Conservation (phyloP, 208 protist genomes). For the Acanthamoeba sp. region DNA sequence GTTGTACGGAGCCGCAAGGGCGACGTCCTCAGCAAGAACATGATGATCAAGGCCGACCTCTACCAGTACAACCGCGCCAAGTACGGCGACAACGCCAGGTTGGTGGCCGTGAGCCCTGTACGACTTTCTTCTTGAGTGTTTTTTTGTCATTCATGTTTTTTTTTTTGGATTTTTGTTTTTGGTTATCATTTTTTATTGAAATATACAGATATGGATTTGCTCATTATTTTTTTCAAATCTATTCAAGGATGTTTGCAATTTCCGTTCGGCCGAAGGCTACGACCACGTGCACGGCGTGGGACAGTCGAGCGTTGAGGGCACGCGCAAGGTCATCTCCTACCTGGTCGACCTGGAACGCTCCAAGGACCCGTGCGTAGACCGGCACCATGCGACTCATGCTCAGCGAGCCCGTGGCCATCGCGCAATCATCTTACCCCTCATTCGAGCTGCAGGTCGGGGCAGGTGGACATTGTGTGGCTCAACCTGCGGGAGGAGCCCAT, state of each 20-base stretch:
- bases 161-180: not conserved
- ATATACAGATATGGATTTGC: not conserved
- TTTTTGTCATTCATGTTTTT: too few relatives aligned
- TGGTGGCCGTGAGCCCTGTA: not conserved
- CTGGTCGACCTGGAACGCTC: not conserved
- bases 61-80: slow-evolving; percentile 35
- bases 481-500: slow-evolving; percentile 86
- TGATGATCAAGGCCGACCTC: slow-evolving; percentile 69
- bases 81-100: not conserved
- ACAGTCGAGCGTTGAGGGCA: slow-evolving; percentile 38
- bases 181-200: too few relatives aligned
- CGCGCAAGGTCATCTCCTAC: slow-evolving; percentile 31
- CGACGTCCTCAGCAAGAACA: slow-evolving; percentile 74
- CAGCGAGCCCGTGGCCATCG: too few relatives aligned
- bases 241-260: slow-evolving; percentile 29
- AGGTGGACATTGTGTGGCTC: slow-evolving; percentile 76
- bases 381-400: too few relatives aligned
- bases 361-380: slow-evolving; percentile 35
- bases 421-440: not conserved
- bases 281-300: slow-evolving; percentile 17
- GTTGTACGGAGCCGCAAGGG: slow-evolving; percentile 50
- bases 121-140: not conserved
- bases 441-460: not conserved
- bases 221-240: not conserved
- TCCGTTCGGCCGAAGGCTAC: slow-evolving; percentile 1